Conservation (phyloP, 768 basidiomycete species). For the Phaffia tasmanica region DNA sequence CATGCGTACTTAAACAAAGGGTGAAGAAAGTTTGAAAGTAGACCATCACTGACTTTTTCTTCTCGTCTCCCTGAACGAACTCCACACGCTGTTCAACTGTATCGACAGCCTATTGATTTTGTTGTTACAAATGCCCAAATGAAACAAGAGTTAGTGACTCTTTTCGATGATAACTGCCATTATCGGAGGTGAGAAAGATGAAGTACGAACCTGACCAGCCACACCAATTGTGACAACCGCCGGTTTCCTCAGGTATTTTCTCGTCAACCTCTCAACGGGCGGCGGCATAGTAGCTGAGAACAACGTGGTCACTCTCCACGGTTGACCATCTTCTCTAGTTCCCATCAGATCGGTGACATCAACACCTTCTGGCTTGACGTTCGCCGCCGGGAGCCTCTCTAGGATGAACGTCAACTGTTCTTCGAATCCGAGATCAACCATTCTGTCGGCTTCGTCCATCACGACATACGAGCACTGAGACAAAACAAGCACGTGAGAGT, state of each 20-base stretch:
- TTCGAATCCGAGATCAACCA: slow-evolving; percentile 98
- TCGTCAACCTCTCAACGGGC: slow-evolving; percentile 51
- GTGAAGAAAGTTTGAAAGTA: background rate
- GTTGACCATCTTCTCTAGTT: slow-evolving; percentile 49
- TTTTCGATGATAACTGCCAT: no score
- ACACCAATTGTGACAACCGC: slow-evolving; percentile 97
- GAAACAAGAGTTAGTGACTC: background rate
- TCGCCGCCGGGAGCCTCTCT: slow-evolving; percentile 75
- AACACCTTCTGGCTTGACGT: slow-evolving; percentile 74
- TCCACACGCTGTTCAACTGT: slow-evolving; percentile 95
- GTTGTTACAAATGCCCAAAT: background rate
- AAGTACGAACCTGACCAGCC: slow-evolving; percentile 54
- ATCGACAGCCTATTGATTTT: slow-evolving; percentile 58
- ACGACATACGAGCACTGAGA: slow-evolving; percentile 97
- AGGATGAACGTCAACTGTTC: slow-evolving; percentile 86
- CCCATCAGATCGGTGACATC: slow-evolving; percentile 59
- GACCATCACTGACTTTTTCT: slow-evolving; percentile 66
- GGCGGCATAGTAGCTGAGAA: slow-evolving; percentile 59
- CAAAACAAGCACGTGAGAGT: slow-evolving; percentile 86
- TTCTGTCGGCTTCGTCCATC: slow-evolving; percentile 99
- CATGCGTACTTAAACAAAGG: background rate
- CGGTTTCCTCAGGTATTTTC: slow-evolving; percentile 84
- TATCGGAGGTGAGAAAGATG: background rate
- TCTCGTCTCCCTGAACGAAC: slow-evolving; percentile 83
- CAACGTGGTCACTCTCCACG: slow-evolving; percentile 67